Evolutionary conservation across 2,329 filamentous ascomycete genomes (phyloP).

Genomic region (Seiridium unicorne): DNA sequence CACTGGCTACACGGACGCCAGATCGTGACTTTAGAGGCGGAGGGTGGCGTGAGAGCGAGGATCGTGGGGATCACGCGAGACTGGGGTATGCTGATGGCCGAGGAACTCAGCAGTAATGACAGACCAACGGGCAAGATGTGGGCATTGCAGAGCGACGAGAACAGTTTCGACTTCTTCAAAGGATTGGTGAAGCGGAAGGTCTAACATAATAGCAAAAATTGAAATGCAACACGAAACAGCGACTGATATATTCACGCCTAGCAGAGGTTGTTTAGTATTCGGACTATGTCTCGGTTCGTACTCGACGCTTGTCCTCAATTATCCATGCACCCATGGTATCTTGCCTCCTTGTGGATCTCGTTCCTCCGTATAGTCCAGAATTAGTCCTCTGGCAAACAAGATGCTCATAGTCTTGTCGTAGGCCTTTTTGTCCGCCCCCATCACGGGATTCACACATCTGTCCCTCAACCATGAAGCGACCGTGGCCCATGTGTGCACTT

Average conservation of each 20-base stretch:
- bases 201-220: background rate
- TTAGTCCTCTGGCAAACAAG: background rate
- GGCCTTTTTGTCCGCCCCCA: background rate
- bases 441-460: background rate
- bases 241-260: no score
- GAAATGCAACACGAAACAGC: no score
- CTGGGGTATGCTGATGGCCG: slow-evolving; percentile 82
- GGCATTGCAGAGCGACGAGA: slow-evolving; percentile 91
- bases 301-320: background rate
- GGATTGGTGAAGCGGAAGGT: slow-evolving; percentile 81
- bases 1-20: slow-evolving; percentile 84
- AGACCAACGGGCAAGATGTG: slow-evolving; percentile 76
- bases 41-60: slow-evolving; percentile 70
- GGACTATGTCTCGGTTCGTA: background rate
- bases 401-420: background rate
- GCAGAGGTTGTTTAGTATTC: background rate
- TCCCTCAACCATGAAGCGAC: background rate
- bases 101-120: slow-evolving; percentile 76
- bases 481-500: background rate
- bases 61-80: slow-evolving; percentile 89
- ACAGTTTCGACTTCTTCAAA: slow-evolving; percentile 97
- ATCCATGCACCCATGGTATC: background rate
- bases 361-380: background rate
- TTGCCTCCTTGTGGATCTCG: background rate
- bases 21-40: slow-evolving; percentile 71